Base-by-base conservation (phyloP, 73 alveolate species). In the Paramecium pentaurelia region DNA sequence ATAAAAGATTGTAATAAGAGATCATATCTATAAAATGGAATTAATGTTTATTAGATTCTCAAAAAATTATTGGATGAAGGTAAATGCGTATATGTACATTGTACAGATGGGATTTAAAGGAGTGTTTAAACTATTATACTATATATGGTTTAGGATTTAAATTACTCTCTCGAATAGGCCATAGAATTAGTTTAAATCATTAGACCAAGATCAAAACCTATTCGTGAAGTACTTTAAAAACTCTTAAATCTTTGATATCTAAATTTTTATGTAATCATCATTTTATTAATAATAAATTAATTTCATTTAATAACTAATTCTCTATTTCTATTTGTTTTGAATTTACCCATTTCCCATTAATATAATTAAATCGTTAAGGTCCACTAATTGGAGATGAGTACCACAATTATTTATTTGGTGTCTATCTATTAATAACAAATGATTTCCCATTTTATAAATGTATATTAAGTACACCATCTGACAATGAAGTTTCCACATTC, bases 311-410 rank as follows among this genome's bases (percentile, higher is more conserved):
- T 27, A 64, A 64, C 28, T 64, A 34, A 28, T 32, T 28, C 49
- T 73, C 87, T 18, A 73, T 12, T 20, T 73, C 37, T 11, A 4
- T 20, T 12, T 80, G 1, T 6, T 80, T 42, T 11, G 36, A 8
- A 45, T 42, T 42, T 1, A 20, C 7, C 77, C 91, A 32, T 22
- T 88, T 34, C 4, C 60, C 85, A 27, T 90, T 91, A 30, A 47
- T 3, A 34, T 49, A 58, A 37, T 89, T 89, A 44, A 88, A 93
- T 73, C 96, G 32, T 28, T 86, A 42, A 10, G 96, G 95, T 8
- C 96, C 95, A 75, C 95, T 88, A 12, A 93, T 73, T 1, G 96
- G 96, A 32, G 93, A 75, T 12, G 95, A 88, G 30, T 88, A 71
- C 95, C 96, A 93, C 2, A 93, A 22, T 37, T 93, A 40, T 59